These are phyloP conservation scores for Lactarius indigo DNA, from an alignment of 768 basidiomycete species.

Conservation along the genomic window DNA sequence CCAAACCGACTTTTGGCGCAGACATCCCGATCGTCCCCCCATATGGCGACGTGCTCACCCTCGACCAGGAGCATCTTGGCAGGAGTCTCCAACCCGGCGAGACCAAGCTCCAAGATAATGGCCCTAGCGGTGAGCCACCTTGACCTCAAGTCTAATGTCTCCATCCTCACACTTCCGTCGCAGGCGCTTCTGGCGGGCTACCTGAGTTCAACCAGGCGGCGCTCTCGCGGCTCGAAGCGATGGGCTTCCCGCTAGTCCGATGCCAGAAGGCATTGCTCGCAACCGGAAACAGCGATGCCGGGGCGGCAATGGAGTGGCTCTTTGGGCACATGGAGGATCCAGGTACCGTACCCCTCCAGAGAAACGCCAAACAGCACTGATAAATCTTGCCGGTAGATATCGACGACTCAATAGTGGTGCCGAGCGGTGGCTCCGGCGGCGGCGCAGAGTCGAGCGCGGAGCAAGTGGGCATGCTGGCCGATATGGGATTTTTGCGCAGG, in stretches of 20 bases:
- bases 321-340: conserved; percentile 94
- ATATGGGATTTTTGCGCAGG: too few species aligned
- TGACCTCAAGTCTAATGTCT: too few species aligned
- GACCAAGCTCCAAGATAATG: conserved; percentile 58
- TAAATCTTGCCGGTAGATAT: conserved; percentile 55
- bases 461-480: conserved; percentile 49
- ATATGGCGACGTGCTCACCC: conserved; percentile 47
- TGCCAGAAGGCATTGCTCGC: conserved; percentile 90
- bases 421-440: conserved; percentile 27
- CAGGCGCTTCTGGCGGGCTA: conserved; percentile 15
- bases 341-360: conserved; percentile 41
- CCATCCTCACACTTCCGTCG: too few species aligned
- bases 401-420: conserved; percentile 63
- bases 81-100: conserved; percentile 69
- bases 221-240: conserved; percentile 71
- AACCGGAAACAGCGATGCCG: conserved; percentile 71
- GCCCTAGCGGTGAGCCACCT: conserved; percentile 22
- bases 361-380: too few species aligned
- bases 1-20: conserved; percentile 34
- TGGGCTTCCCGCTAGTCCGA: conserved; percentile 87
- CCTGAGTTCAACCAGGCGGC: conserved; percentile 74
- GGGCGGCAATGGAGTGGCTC: conserved; percentile 93
- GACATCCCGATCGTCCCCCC: conserved; percentile 85
- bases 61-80: conserved; percentile 62
- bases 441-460: conserved; percentile 60